Conservation (phyloP, 2,329 filamentous ascomycete genomes). For the Dothideomycetidae sp. region DNA sequence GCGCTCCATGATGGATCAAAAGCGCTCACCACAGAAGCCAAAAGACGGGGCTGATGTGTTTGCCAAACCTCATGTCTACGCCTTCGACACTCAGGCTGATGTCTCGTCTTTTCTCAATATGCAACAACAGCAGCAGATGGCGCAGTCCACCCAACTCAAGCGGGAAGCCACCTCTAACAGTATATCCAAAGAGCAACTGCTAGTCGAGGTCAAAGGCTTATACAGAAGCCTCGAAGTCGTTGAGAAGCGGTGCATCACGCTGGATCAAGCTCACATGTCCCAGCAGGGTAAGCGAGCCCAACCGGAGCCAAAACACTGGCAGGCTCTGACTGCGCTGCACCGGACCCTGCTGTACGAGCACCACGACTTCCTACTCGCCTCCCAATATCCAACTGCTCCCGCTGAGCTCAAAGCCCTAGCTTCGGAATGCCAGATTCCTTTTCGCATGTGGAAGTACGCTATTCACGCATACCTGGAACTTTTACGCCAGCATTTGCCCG, state of each 20-base stretch:
- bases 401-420: slow-evolving; percentile 53
- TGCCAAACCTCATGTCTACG: too few species aligned
- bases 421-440: slow-evolving; percentile 78
- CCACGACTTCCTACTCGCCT: slow-evolving; percentile 56
- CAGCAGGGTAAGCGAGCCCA: slow-evolving; percentile 31
- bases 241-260: slow-evolving; percentile 73
- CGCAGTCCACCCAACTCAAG: neutral
- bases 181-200: slow-evolving; percentile 65
- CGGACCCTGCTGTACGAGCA: slow-evolving; percentile 42
- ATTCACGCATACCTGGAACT: slow-evolving; percentile 43
- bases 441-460: slow-evolving; percentile 84
- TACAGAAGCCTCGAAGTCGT: slow-evolving; percentile 77
- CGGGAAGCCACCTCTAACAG: slow-evolving; percentile 2
- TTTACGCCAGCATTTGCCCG: slow-evolving; percentile 57
- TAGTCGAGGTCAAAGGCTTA: slow-evolving; percentile 69
- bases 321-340: slow-evolving; percentile 69
- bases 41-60: too few species aligned
- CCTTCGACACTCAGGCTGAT: neutral
- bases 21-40: too few species aligned
- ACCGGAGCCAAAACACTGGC: slow-evolving; percentile 58
- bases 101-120: neutral
- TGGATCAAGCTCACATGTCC: slow-evolving; percentile 49
- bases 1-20: too few species aligned
- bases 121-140: neutral
- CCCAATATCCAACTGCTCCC: slow-evolving; percentile 68